Conservation (phyloP, 2,329 filamentous ascomycete species). For the Geoglossum cookeanum region DNA sequence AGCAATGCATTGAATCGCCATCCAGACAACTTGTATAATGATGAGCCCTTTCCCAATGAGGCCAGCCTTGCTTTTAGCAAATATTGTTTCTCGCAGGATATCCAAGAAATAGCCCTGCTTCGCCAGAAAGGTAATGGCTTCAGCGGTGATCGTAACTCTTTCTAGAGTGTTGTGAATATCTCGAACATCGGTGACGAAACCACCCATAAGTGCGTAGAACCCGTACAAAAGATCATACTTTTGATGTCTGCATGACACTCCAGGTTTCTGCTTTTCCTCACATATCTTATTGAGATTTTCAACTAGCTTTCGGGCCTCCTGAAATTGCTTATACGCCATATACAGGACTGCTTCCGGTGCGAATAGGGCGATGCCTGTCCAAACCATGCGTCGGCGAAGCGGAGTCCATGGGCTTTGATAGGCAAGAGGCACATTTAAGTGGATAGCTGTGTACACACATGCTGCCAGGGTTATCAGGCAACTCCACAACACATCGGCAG, state of each 20-base stretch:
- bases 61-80: neutral
- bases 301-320: too few relatives aligned
- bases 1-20: neutral
- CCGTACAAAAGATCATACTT: neutral
- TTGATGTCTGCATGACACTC: neutral
- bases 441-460: neutral
- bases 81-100: neutral
- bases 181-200: neutral
- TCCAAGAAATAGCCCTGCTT: neutral
- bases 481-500: neutral
- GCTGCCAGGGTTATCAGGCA: neutral
- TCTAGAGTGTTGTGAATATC: neutral
- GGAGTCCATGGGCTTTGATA: neutral
- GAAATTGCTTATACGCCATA: too few relatives aligned
- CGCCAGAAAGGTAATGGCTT: neutral
- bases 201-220: neutral
- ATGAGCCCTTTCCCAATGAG: neutral
- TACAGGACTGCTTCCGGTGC: neutral
- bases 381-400: neutral
- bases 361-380: neutral
- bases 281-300: too few relatives aligned
- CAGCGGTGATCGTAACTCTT: neutral
- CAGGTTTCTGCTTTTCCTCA: neutral
- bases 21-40: neutral
- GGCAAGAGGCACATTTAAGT: neutral